Evolutionary conservation across 2,329 filamentous ascomycete genomes (phyloP).

Genomic region (Colletotrichum nymphaeae): DNA sequence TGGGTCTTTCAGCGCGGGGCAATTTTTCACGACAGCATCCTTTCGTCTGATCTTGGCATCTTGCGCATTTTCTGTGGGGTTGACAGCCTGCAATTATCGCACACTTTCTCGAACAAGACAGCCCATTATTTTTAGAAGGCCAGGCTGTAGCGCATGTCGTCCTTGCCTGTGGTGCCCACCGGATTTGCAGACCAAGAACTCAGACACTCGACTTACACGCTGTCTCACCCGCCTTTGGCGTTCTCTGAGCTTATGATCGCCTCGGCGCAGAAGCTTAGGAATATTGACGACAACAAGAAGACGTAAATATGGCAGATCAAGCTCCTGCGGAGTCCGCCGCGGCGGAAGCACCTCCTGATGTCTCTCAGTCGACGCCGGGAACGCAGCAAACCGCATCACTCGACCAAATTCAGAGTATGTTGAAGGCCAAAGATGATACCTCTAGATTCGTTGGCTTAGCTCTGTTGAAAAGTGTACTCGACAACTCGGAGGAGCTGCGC

Average conservation of each 20-base stretch:
- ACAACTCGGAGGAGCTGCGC: constrained; percentile 66
- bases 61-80: background rate
- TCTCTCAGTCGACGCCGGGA: constrained; percentile 9
- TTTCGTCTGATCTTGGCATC: constrained; percentile 19
- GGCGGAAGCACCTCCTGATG: constrained; percentile 3
- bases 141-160: background rate
- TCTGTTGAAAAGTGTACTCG: constrained; percentile 73
- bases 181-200: too few species aligned
- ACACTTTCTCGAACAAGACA: background rate
- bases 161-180: background rate
- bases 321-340: background rate
- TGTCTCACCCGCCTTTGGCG: background rate
- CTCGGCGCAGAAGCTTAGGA: background rate
- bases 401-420: constrained; percentile 64
- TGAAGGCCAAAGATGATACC: constrained; percentile 73
- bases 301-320: constrained; percentile 3
- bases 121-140: background rate
- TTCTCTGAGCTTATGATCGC: background rate
- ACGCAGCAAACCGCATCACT: constrained; percentile 44
- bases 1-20: constrained; percentile 31
- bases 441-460: constrained; percentile 76
- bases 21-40: constrained; percentile 28
- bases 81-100: background rate
- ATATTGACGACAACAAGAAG: background rate
- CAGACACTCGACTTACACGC: constrained; percentile 3